Percentiles rank a stretch among this genome's conserved stretches.
Conservation (phyloP, 169 alveolate genomes). For the Cystoisospora suis region DNA sequence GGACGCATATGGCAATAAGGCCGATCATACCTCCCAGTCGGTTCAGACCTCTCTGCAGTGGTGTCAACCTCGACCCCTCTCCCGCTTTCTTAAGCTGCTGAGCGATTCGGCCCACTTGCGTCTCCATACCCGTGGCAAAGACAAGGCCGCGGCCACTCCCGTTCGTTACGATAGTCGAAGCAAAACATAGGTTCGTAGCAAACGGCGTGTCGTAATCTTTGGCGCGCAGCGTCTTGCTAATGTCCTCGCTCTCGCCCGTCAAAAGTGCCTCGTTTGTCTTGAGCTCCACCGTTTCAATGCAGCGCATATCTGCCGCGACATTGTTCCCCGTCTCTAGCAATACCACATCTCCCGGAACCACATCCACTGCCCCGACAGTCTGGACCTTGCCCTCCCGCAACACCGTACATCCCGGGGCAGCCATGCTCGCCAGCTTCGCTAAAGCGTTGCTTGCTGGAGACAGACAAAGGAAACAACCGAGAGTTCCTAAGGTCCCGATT, state of each 20-base stretch:
- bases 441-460: conserved; percentile 81
- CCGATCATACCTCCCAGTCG: conserved; percentile 88
- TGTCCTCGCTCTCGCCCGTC: conserved; percentile 91
- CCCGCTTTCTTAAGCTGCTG: conserved; percentile 85
- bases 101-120: conserved; percentile 95
- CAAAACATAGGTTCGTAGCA: conserved; percentile 90
- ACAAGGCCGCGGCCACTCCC: conserved; percentile 93
- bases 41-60: conserved; percentile 83
- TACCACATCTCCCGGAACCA: conserved; percentile 94
- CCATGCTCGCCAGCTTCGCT: conserved; percentile 89
- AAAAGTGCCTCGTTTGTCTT: conserved; percentile 93
- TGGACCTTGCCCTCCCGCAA: conserved; percentile 80
- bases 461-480: background rate
- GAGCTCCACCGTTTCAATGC: conserved; percentile 89
- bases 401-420: conserved; percentile 89
- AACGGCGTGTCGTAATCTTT: conserved; percentile 80
- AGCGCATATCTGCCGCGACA: conserved; percentile 93
- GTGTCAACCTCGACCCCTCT: conserved; percentile 72
- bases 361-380: conserved; percentile 84
- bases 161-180: conserved; percentile 91
- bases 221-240: conserved; percentile 79
- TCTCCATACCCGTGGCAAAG: conserved; percentile 84
- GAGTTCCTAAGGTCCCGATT: no score
- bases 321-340: conserved; percentile 90
- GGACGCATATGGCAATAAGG: conserved; percentile 75